Evolutionary conservation across 257 asterid species (phyloP), one percentile per base, ranked within the genome.

Genomic region (Nicotiana noctiflora): DNA sequence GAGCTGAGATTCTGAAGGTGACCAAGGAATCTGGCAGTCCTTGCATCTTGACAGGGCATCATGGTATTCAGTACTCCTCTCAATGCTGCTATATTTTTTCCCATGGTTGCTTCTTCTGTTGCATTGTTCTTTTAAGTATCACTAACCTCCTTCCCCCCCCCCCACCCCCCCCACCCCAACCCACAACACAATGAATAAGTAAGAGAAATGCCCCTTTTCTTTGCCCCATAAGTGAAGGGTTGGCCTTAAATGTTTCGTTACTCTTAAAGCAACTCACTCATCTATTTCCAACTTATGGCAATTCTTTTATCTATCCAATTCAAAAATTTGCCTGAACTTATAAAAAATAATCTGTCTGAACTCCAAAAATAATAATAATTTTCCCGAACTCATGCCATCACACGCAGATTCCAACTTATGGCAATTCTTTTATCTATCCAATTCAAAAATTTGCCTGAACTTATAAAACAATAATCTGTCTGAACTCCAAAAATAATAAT

Each of bases 1-100:
- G 90, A 82, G 90, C 89, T 82, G 90, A 87, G 85, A 85, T 87
- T 77, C 79, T 87, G 83, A 87, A 87, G 83, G 86, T 80, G 80
- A 81, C 86, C 17, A 84, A 66, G 34, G 88, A 83, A 63, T 84
- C 90, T 23, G 85, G 86, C 75, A 87, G 79, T 32, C 90, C 90
- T n/a, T 87, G 90, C 79, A 67, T 87, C 80, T 81, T 87, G 81
- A 85, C 82, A 55, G 90, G 90, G 19, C 80, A 81, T 84, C 81
- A 83, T 81, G 90, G 90, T 87, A 87, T 37, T 79, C 34, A 63
- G 61, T 53, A 10, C 15, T 72, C 67, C 15, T 72, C 60, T 46
- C 61, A 21, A 14, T 23, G 57, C 21, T 46, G 21, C 59, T 44
- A 3, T 46, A 64, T 72, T 70, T 37, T 23, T 4, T 72, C 19